Evolutionary conservation across 1,139 yeast species (phyloP), one percentile per base, ranked within the genome.

Genomic region (Candida sanyaensis): DNA sequence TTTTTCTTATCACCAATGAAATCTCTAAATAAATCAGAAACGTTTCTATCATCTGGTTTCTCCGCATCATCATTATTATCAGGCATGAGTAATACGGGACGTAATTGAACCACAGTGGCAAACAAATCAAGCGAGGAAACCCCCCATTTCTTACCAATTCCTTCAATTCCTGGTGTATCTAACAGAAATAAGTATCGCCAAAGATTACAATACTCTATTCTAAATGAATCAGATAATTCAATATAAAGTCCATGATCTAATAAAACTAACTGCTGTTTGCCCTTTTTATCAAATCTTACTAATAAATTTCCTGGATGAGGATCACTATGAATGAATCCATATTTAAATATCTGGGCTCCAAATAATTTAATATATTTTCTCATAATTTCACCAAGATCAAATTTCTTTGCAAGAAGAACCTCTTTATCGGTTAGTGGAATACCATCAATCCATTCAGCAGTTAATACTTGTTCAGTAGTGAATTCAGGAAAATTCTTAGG

Each of bases 271-370:
- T 86, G 82, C 59, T 83, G 87, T 41, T 69, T 66, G 8, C 74
- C 73, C 1, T 63, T 56, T 1, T 58, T 50, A 27, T 68, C 64
- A 28, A 69, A 59, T 38, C 90, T 66, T 2, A 83, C 80, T 49
- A 87, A 62, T 51, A 88, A 65, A 60, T 88, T 88, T 4, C 96
- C 96, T 1, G 95, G 95, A 60, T 88, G 96, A 6, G 93, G 89
- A 61, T 88, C 96, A 45, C 91, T 82, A 62, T 88, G 95, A 12
- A 88, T 83, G 50, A 81, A 74, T 6, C 95, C 95, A 80, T 88
- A 87, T 38, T 77, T 72, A 62, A 86, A 88, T 29, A 86, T 84
- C 68, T 86, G 92, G 50, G 80, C 78, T 6, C 88, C 83, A 55
- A 84, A 84, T 12, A 84, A 69, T 30, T 70, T 69, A 40, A 84